phyloP scores from a whole-genome alignment of 345 rosid species.

The Microthlaspi erraticum region DNA sequence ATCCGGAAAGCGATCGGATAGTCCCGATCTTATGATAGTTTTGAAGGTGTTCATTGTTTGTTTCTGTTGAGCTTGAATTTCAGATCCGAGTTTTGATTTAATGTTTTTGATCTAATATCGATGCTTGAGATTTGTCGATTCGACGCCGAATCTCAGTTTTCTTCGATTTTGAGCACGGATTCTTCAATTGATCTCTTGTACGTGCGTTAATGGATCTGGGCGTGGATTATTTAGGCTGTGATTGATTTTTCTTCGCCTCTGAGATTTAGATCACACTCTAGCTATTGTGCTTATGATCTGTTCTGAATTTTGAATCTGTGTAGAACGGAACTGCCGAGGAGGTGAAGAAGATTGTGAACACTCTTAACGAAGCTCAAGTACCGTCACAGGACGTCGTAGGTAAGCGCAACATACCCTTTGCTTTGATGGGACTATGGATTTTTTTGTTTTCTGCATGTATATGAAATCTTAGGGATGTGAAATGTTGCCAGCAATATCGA shows the following conservation, averaged over 20 bases:
- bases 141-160: constrained; percentile 9
- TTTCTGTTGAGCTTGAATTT: neutral
- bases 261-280: constrained; percentile 3
- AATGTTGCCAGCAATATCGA: neutral
- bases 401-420: constrained; percentile 37
- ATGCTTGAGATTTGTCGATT: constrained; percentile 12
- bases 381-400: constrained; percentile 84
- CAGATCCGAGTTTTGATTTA: constrained; percentile 1
- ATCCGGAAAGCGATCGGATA: neutral
- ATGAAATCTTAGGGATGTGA: neutral
- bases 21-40: neutral
- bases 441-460: neutral
- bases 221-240: neutral
- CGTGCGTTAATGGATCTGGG: constrained; percentile 10
- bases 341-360: constrained; percentile 85
- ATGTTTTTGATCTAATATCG: neutral
- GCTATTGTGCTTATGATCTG: neutral
- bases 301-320: constrained; percentile 18
- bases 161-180: neutral
- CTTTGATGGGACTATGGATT: neutral
- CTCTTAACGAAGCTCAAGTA: constrained; percentile 69
- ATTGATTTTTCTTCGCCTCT: constrained; percentile 10
- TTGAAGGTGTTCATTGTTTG: neutral
- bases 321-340: constrained; percentile 90
- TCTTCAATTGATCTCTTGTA: neutral